Conservation (phyloP, 345 rosid species). For the Carallia pectinifolia region DNA sequence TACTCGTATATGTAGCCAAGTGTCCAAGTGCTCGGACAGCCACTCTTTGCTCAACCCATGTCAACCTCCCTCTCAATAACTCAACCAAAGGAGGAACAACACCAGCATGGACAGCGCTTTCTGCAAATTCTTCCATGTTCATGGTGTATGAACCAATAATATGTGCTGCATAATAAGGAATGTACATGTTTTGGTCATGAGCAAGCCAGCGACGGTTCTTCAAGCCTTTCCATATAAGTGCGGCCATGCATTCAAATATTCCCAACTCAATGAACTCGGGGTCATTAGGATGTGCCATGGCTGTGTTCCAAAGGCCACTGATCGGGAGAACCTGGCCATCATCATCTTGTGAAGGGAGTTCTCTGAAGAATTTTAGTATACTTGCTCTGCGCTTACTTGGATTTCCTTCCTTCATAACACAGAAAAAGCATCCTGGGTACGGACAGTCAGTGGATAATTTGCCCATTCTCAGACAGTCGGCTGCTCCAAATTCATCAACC, state of each 20-base stretch:
- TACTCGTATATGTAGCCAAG: constrained; percentile 84
- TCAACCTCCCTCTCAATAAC: constrained; percentile 88
- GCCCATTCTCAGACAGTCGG: constrained; percentile 44
- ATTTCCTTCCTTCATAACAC: constrained; percentile 99
- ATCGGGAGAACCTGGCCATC: constrained; percentile 98
- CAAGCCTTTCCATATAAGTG: constrained; percentile 95
- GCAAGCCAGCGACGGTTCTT: constrained; percentile 92
- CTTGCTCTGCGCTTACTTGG: constrained; percentile 90
- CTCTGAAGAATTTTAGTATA: constrained; percentile 87
- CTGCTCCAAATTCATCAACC: neutral
- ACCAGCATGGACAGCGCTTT: constrained; percentile 78
- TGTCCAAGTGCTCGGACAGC: constrained; percentile 96
- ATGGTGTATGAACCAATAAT: constrained; percentile 97
- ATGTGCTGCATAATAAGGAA: constrained; percentile 98
- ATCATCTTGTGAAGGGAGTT: constrained; percentile 92
- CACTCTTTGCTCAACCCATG: constrained; percentile 99
- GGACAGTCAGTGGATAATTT: constrained; percentile 86
- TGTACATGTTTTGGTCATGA: constrained; percentile 94
- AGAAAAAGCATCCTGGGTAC: constrained; percentile 98
- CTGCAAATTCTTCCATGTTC: constrained; percentile 99
- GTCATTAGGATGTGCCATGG: constrained; percentile 99
- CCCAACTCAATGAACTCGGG: constrained; percentile 96
- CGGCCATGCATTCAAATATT: constrained; percentile 94
- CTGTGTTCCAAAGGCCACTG: constrained; percentile 99
- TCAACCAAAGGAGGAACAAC: constrained; percentile 87